Conservation (phyloP, 768 basidiomycete species). For the Erythrobasidium yunnanense region DNA sequence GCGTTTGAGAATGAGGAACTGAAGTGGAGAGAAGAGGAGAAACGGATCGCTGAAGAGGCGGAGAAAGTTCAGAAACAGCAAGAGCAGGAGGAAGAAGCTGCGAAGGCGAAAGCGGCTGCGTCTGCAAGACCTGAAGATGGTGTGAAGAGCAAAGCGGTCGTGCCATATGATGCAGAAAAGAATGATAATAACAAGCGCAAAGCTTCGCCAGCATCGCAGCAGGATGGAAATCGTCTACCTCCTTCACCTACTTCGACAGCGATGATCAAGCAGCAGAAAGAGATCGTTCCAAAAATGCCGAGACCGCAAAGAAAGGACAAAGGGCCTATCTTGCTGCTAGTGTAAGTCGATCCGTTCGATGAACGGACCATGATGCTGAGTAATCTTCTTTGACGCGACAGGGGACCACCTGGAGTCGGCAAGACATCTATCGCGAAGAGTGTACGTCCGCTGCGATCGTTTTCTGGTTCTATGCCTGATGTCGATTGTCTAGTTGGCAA, state of each 20-base stretch:
- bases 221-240: neutral
- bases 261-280: neutral
- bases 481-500: conserved; percentile 53
- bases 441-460: conserved; percentile 48
- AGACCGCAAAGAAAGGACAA: conserved; percentile 23
- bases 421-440: conserved; percentile 70
- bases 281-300: neutral
- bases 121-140: neutral
- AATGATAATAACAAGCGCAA: neutral
- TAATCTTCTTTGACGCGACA: too few species aligned
- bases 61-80: conserved; percentile 37
- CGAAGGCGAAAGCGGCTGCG: conserved; percentile 1
- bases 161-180: neutral
- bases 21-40: conserved; percentile 39
- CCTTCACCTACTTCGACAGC: neutral
- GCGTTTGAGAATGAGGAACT: conserved; percentile 41
- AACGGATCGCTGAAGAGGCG: conserved; percentile 27
- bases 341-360: too few species aligned
- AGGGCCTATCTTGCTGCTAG: conserved; percentile 36
- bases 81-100: conserved; percentile 29
- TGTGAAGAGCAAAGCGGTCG: neutral
- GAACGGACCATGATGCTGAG: too few species aligned
- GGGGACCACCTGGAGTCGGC: conserved; percentile 76
- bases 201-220: neutral
- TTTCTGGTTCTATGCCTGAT: too few species aligned